These are phyloP conservation scores for Boeremia lycopersici DNA, from an alignment of 2,329 filamentous ascomycete species.

Conservation along the genomic window DNA sequence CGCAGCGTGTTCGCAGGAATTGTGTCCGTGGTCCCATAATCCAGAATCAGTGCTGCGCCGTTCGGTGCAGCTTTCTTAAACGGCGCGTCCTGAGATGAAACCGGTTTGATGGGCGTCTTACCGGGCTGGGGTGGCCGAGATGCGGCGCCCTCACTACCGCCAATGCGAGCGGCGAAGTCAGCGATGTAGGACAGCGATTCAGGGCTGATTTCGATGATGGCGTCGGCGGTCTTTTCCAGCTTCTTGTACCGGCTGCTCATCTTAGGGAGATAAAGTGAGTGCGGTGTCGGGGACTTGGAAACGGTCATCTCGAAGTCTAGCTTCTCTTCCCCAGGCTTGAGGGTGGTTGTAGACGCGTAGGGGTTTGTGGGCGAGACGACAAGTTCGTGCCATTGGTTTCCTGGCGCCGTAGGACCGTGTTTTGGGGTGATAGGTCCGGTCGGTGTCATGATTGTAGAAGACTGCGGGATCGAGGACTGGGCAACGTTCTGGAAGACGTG, in stretches of 20 bases:
- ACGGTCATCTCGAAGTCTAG: constrained; percentile 89
- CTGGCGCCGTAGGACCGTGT: constrained; percentile 43
- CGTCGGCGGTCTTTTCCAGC: constrained; percentile 69
- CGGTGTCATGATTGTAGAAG: constrained; percentile 54
- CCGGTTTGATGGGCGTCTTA: constrained; percentile 41
- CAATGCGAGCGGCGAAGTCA: constrained; percentile 85
- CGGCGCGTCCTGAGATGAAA: constrained; percentile 20
- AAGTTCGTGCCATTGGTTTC: constrained; percentile 52
- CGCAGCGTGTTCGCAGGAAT: constrained; percentile 89
- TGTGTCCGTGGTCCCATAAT: constrained; percentile 82
- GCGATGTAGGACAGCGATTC: constrained; percentile 80
- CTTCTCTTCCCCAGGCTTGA: constrained; percentile 33
- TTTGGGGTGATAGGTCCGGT: constrained; percentile 55
- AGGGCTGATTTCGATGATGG: constrained; percentile 87
- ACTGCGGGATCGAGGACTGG: constrained; percentile 45
- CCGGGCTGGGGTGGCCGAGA: constrained; percentile 19
- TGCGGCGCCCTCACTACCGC: constrained; percentile 56
- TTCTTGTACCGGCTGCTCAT: constrained; percentile 78
- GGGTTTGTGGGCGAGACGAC: constrained; percentile 48
- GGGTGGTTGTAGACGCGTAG: constrained; percentile 35
- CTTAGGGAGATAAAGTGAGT: constrained; percentile 84
- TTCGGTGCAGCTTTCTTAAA: constrained; percentile 67
- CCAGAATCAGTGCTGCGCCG: constrained; percentile 91
- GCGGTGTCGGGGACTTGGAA: constrained; percentile 75
- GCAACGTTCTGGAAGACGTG: constrained; percentile 86